These are phyloP conservation scores for Zanthoxylum bungeanum DNA, from an alignment of 345 rosid species.

Conservation along the genomic window DNA sequence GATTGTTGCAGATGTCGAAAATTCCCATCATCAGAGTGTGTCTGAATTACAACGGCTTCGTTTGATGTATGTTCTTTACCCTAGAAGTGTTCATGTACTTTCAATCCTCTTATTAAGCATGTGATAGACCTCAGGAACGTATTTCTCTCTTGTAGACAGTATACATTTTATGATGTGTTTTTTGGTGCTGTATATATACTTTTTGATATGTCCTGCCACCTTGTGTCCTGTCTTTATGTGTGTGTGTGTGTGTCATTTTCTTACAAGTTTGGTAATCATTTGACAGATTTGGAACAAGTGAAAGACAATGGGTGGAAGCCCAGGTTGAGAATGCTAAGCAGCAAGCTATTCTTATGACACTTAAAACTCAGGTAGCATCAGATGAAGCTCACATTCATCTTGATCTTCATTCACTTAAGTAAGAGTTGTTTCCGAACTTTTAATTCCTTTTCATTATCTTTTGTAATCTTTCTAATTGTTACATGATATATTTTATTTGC, in stretches of 20 bases:
- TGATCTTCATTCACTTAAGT: slow-evolving; percentile 95
- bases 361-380: slow-evolving; percentile 84
- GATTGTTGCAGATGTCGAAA: slow-evolving; percentile 66
- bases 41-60: slow-evolving; percentile 93
- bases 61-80: slow-evolving; percentile 60
- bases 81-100: not conserved
- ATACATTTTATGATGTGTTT: no score
- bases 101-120: not conserved
- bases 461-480: slow-evolving; percentile 9
- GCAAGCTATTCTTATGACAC: slow-evolving; percentile 79
- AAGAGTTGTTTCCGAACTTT: not conserved
- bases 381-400: slow-evolving; percentile 97
- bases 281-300: slow-evolving; percentile 89
- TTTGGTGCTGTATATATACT: no score
- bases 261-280: slow-evolving; percentile 8
- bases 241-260: not conserved
- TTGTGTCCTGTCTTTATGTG: not conserved
- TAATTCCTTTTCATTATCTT: not conserved
- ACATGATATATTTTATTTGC: slow-evolving; percentile 1
- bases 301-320: slow-evolving; percentile 98
- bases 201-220: not conserved
- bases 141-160: not conserved
- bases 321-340: slow-evolving; percentile 96
- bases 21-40: slow-evolving; percentile 87
- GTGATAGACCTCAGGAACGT: not conserved